These are phyloP conservation scores for Colletotrichum sp. DNA, from an alignment of 2,329 filamentous ascomycete genomes.

Conservation along the genomic window DNA sequence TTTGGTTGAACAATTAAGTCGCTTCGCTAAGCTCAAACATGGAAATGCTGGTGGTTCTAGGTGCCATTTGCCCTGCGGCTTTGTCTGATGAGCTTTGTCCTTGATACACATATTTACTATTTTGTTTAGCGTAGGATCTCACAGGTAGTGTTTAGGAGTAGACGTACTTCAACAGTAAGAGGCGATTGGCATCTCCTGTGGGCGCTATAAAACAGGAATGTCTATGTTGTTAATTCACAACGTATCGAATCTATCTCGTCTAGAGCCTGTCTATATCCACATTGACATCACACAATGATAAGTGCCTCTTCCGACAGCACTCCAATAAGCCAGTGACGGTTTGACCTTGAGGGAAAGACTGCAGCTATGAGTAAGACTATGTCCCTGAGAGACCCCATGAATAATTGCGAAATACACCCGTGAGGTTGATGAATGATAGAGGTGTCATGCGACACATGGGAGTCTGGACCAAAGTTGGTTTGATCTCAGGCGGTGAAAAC, in stretches of 20 bases:
- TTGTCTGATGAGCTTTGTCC: no score
- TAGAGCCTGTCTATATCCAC: neutral
- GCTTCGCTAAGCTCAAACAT: no score
- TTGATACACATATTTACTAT: no score
- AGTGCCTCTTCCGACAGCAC: neutral
- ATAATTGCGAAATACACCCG: neutral
- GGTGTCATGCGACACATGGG: neutral
- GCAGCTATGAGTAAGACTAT: neutral
- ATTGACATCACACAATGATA: neutral
- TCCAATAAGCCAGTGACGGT: neutral
- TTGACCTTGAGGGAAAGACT: neutral
- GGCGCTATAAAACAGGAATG: neutral
- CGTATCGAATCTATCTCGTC: neutral
- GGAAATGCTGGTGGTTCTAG: no score
- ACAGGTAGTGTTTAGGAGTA: fast-evolving
- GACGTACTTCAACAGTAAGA: neutral
- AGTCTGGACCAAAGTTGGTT: neutral
- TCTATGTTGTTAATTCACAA: neutral
- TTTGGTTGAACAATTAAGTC: no score
- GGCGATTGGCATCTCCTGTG: neutral
- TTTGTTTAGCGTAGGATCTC: neutral
- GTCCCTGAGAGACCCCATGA: neutral
- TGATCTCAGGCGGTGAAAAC: neutral
- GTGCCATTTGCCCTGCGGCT: no score
- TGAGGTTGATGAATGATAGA: neutral